Percentiles rank a stretch among this genome's conserved stretches.
Conservation (phyloP, 2,329 filamentous ascomycete species). For the Neonectria faginata region DNA sequence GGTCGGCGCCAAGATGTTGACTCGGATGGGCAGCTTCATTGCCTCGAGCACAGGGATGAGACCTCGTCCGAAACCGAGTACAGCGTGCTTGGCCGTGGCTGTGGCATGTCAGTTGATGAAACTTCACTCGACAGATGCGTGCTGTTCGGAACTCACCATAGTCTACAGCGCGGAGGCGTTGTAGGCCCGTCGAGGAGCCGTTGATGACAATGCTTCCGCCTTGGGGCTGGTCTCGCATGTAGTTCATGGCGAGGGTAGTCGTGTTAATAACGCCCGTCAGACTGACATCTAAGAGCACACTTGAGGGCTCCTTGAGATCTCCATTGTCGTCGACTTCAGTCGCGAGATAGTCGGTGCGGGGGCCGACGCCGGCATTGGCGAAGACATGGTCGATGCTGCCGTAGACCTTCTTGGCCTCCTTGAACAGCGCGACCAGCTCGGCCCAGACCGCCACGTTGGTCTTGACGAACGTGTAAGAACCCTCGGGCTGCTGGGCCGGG, state of each 20-base stretch:
- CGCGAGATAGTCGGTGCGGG: conserved; percentile 59
- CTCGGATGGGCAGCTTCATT: conserved; percentile 59
- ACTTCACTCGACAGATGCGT: background rate
- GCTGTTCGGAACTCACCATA: conserved; percentile 54
- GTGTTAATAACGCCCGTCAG: conserved; percentile 63
- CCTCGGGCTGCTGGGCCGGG: conserved; percentile 43
- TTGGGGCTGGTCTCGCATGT: conserved; percentile 59
- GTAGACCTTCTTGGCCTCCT: conserved; percentile 66
- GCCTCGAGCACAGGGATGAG: conserved; percentile 53
- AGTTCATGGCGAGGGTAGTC: conserved; percentile 59
- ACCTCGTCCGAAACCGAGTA: conserved; percentile 64
- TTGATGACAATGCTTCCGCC: conserved; percentile 67
- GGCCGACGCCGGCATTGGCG: conserved; percentile 69
- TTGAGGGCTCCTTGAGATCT: conserved; percentile 59
- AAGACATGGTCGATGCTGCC: conserved; percentile 84
- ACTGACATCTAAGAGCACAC: conserved; percentile 61
- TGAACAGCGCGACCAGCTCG: conserved; percentile 64
- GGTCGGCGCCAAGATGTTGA: conserved; percentile 67
- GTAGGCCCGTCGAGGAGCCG: conserved; percentile 62
- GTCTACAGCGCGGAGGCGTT: conserved; percentile 62
- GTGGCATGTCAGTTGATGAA: conserved; percentile 15
- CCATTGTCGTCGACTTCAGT: conserved; percentile 62
- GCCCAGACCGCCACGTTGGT: conserved; percentile 64
- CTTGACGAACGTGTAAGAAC: conserved; percentile 52
- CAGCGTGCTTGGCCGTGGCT: conserved; percentile 66